Evolutionary conservation across 495 filamentous ascomycete species (phyloP).

Genomic region (Neurospora africana): DNA sequence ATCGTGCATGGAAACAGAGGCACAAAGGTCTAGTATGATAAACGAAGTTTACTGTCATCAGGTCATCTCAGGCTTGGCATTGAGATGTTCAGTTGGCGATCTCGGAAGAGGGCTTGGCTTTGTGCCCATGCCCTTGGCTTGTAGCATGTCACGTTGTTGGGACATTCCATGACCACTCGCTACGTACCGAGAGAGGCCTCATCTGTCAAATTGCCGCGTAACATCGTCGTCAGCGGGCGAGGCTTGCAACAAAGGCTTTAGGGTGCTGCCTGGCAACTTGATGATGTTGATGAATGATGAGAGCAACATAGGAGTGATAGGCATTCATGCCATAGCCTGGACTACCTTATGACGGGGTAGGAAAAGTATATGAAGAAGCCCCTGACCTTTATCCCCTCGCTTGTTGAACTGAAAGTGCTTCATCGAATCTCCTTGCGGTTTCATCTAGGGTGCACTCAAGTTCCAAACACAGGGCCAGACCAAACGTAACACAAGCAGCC

Average conservation of each 20-base stretch:
- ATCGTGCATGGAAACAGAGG: not conserved
- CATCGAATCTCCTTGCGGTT: not conserved
- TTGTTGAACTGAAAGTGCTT: not conserved
- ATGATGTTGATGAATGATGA: not conserved
- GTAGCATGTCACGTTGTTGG: not conserved
- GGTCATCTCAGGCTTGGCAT: not conserved
- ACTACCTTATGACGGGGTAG: not conserved
- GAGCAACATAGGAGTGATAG: not conserved
- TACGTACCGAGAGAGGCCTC: not conserved
- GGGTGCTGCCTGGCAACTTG: not conserved
- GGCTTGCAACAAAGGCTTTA: not conserved
- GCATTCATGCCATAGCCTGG: not conserved
- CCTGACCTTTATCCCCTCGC: not conserved
- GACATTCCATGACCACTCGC: not conserved
- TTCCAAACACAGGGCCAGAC: too few species aligned
- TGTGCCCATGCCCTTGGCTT: not conserved
- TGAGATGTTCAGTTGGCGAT: not conserved
- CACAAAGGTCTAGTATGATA: not conserved
- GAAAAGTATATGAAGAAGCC: not conserved
- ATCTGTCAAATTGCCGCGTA: not conserved
- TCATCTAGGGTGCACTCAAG: too few species aligned
- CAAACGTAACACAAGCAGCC: too few species aligned
- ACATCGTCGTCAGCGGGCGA: not conserved
- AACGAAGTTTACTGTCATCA: not conserved
- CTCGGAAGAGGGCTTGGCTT: not conserved